phyloP scores from a whole-genome alignment of 352 stramenopile genomes.

The Phytophthora hybrid region DNA sequence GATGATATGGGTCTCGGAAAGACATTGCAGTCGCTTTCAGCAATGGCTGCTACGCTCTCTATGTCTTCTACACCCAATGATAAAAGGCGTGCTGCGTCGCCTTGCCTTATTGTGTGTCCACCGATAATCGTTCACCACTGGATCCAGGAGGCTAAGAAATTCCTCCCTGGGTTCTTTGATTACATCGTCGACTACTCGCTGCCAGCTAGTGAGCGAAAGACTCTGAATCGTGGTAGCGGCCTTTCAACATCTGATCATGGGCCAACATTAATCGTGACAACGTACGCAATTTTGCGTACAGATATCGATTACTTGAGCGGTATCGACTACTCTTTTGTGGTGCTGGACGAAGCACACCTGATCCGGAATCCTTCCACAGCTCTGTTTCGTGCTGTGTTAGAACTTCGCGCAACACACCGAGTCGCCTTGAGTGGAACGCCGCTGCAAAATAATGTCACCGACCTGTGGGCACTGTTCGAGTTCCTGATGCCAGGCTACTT shows the following conservation, averaged over 20 bases:
- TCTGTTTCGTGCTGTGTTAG: constrained; percentile 85
- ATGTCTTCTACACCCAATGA: neutral
- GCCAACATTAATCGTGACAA: constrained; percentile 68
- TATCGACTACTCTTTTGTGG: constrained; percentile 82
- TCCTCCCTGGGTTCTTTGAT: constrained; percentile 74
- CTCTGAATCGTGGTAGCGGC: constrained; percentile 39
- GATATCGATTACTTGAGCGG: constrained; percentile 71
- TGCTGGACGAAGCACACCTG: constrained; percentile 98
- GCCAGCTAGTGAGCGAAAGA: constrained; percentile 52
- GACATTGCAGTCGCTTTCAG: constrained; percentile 95
- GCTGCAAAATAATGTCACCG: constrained; percentile 97
- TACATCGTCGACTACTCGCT: constrained; percentile 85
- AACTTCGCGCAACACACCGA: constrained; percentile 86
- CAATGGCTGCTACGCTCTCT: constrained; percentile 77
- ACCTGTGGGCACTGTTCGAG: constrained; percentile 98
- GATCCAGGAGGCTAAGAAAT: constrained; percentile 91
- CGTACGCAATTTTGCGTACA: constrained; percentile 89
- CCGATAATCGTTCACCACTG: constrained; percentile 96
- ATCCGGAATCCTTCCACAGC: constrained; percentile 95
- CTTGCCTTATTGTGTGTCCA: constrained; percentile 94
- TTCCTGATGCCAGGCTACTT: constrained; percentile 99
- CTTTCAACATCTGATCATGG: constrained; percentile 14
- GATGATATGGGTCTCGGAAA: constrained; percentile 95
- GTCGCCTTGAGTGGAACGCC: constrained; percentile 97
- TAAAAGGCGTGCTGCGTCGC: neutral